Evolutionary conservation across 2,329 filamentous ascomycete species (phyloP).

Genomic region (Xylaria sp.): DNA sequence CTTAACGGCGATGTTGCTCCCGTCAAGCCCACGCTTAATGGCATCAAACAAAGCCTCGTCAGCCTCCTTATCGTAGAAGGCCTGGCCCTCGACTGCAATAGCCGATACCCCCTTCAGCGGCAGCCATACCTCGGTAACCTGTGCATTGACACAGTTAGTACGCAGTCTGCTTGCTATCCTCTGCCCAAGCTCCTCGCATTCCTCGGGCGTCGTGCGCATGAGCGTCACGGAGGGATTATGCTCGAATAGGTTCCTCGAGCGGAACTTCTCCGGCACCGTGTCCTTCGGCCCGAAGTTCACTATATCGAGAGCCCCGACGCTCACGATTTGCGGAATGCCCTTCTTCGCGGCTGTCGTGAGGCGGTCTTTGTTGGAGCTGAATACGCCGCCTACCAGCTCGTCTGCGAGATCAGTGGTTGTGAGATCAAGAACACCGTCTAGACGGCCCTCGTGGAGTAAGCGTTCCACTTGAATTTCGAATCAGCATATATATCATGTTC

Average conservation of each 20-base stretch:
- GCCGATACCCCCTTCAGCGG: conserved; percentile 71
- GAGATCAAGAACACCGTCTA: conserved; percentile 76
- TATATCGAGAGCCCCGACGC: conserved; percentile 66
- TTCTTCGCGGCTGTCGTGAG: conserved; percentile 67
- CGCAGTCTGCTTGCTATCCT: conserved; percentile 67
- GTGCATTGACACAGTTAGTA: conserved; percentile 52
- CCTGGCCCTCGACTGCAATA: conserved; percentile 63
- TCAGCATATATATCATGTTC: conserved; percentile 6
- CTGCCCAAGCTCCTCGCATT: conserved; percentile 65
- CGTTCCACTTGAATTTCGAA: conserved; percentile 64
- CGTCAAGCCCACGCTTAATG: conserved; percentile 61
- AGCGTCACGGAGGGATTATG: conserved; percentile 76
- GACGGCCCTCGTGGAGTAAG: conserved; percentile 64
- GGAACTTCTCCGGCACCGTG: conserved; percentile 62
- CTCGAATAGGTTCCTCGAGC: conserved; percentile 64
- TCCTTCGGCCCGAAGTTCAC: conserved; percentile 47
- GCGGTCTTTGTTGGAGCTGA: conserved; percentile 68
- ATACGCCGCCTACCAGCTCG: conserved; percentile 69
- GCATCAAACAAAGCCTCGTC: conserved; percentile 64
- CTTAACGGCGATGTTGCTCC: conserved; percentile 60
- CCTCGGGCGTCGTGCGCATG: conserved; percentile 70
- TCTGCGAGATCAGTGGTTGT: conserved; percentile 78
- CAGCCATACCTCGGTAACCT: conserved; percentile 66
- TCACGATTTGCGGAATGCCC: conserved; percentile 66
- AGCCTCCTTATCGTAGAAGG: conserved; percentile 61